phyloP scores from a whole-genome alignment of 345 rosid genomes.

The Eucalyptus leucophloia region DNA sequence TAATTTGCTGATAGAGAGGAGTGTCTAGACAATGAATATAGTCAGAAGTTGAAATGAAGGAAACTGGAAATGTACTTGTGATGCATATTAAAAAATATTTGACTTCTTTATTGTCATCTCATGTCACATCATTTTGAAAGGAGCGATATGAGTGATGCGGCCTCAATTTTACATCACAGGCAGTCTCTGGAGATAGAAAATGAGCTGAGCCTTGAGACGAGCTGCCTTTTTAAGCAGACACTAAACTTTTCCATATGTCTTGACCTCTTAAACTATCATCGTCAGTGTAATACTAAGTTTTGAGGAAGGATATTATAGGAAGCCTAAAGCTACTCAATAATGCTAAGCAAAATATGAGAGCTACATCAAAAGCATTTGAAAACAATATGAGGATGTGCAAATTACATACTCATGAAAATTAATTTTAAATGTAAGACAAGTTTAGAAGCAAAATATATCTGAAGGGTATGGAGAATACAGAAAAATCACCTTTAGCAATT shows the following conservation, averaged over 20 bases:
- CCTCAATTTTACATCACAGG: background rate
- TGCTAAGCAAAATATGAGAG: background rate
- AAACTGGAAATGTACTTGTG: background rate
- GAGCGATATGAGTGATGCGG: background rate
- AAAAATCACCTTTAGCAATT: conserved; percentile 45
- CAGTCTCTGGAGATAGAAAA: background rate
- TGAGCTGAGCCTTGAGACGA: background rate
- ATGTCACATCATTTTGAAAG: background rate
- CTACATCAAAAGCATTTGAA: background rate
- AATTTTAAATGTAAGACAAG: background rate
- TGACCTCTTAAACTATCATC: background rate
- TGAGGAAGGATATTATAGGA: background rate
- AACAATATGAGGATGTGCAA: background rate
- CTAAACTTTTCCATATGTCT: background rate
- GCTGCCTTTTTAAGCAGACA: background rate
- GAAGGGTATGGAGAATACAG: background rate
- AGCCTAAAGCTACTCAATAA: background rate
- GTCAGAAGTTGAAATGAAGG: background rate
- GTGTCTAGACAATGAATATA: background rate
- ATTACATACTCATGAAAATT: background rate
- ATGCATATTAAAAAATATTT: background rate
- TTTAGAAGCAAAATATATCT: background rate
- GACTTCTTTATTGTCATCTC: background rate
- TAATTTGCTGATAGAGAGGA: background rate
- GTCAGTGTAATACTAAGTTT: background rate